Conservation (phyloP, 2,329 filamentous ascomycete species). For the Emergomyces africanus region DNA sequence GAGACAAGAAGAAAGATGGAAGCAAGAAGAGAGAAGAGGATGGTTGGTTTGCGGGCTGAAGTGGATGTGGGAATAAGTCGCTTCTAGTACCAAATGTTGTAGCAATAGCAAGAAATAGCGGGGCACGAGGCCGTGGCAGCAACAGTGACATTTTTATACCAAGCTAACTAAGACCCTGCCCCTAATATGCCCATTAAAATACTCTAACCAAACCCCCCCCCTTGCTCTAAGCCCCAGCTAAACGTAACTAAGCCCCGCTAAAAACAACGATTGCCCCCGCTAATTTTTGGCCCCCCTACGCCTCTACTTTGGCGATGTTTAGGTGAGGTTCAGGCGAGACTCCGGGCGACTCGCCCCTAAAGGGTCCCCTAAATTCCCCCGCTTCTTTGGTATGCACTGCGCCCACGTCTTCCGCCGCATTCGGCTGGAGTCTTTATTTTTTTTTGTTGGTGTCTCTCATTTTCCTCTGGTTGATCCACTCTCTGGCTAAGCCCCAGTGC, state of each 20-base stretch:
- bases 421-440: too few species aligned
- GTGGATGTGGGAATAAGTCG: background rate
- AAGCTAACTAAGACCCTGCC: too few species aligned
- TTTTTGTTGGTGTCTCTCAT: background rate
- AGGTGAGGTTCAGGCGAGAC: background rate
- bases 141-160: too few species aligned
- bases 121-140: too few species aligned
- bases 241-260: background rate
- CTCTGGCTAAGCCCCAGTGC: background rate
- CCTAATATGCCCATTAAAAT: background rate
- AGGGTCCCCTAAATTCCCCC: background rate
- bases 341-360: background rate
- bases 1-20: background rate
- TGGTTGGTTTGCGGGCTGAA: background rate
- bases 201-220: too few species aligned
- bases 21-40: background rate
- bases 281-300: background rate
- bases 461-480: background rate
- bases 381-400: too few species aligned
- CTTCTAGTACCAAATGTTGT: too few species aligned
- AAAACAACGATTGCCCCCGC: background rate
- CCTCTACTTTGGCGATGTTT: background rate
- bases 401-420: too few species aligned
- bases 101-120: too few species aligned
- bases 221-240: background rate